Conservation (phyloP, 495 filamentous ascomycete species). For the Emericellopsis terricola region DNA sequence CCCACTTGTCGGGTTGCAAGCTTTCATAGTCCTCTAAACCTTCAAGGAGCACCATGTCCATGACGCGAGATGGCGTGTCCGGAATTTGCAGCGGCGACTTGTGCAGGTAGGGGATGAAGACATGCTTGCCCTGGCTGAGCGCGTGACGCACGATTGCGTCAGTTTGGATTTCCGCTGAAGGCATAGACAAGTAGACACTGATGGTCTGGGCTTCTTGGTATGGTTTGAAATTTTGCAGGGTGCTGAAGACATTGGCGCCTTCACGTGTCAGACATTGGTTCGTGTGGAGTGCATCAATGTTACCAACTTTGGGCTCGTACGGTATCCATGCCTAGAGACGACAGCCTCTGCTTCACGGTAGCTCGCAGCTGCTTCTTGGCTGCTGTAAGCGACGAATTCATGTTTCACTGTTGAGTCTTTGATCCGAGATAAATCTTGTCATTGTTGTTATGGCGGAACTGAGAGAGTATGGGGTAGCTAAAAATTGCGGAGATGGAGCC, state of each 20-base stretch:
- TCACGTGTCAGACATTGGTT: slow-evolving; percentile 4
- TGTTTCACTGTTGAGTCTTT: too few relatives aligned
- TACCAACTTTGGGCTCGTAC: slow-evolving; percentile 49
- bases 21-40: slow-evolving; percentile 58
- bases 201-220: slow-evolving; percentile 57
- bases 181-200: slow-evolving; percentile 89
- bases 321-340: slow-evolving; percentile 34
- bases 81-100: slow-evolving; percentile 25
- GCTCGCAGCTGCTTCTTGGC: slow-evolving; percentile 61
- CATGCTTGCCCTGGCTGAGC: slow-evolving; percentile 53
- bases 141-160: slow-evolving; percentile 65
- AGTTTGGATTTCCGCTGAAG: slow-evolving; percentile 64
- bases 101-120: slow-evolving; percentile 84
- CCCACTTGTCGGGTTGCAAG: slow-evolving; percentile 68
- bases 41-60: slow-evolving; percentile 82
- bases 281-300: slow-evolving; percentile 1
- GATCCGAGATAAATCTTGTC: too few relatives aligned
- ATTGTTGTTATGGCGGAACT: too few relatives aligned
- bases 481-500: too few relatives aligned
- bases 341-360: slow-evolving; percentile 45
- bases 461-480: too few relatives aligned
- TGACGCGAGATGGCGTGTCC: slow-evolving; percentile 40
- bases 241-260: slow-evolving; percentile 41
- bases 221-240: slow-evolving; percentile 30
- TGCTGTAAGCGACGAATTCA: slow-evolving; percentile 28